Base-by-base conservation (phyloP, 306 rosid genomes). In the Cicer cuneatum region DNA sequence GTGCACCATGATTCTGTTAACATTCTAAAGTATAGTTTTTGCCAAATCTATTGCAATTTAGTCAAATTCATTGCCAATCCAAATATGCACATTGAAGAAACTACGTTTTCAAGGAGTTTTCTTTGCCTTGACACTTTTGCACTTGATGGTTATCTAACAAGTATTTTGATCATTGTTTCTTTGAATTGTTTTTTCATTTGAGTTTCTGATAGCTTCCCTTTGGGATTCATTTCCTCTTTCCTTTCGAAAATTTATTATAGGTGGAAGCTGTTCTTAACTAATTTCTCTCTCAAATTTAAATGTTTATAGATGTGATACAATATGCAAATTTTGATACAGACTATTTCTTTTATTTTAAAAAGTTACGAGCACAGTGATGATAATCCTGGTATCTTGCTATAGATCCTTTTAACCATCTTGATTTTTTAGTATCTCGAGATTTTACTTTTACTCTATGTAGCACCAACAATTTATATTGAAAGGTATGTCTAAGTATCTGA, bases 221-320 rank as follows among this genome's bases (percentile, higher is more conserved):
- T 5, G 19, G 64, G 18, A 69, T 19, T 47, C 35, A 9, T 45
- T 41, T 47, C 54, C 53, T 71, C 45, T 24, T 29, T 57, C 60
- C 6, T 65, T 29, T n/a, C 51, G 5, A 15, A 66, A 41, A 39
- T 18, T 47, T 59, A 41, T 49, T 38, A 29, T 8, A 9, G 39
- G 38, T 59, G 45, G 45, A 78, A 29, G 21, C 0, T 6, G 15
- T 48, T 52, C 5, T 21, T 21, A 21, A 21, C 75, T 77, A 41
- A 67, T 42, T 24, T 73, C 18, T 49, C 19, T 48, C 48, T 40
- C 54, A 14, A 61, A 51, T 51, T 39, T 66, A 42, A 66, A 66
- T 76, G 60, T 73, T 81, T 86, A 81, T 66, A 93, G 98, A 93
- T 87, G 98, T 93, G 81, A 93, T 89, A 79, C 95, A 87, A 81